Evolutionary conservation across 108 stramenopile genomes (phyloP).

Genomic region (Cyclotella atomus): DNA sequence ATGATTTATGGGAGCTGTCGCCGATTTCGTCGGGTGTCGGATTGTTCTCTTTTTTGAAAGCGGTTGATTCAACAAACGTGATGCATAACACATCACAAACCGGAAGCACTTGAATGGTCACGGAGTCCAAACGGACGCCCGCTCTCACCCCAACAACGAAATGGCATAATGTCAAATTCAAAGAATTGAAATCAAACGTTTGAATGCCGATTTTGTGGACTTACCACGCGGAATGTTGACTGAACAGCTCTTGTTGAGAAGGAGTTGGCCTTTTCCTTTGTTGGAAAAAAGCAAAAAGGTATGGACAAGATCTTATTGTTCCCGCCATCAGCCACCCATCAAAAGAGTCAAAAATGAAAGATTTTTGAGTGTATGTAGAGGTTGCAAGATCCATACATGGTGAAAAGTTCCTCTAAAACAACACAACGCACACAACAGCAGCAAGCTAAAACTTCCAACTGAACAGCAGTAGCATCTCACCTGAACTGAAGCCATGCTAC

Average conservation of each 20-base stretch:
- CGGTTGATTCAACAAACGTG: background rate
- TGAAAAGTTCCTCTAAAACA: too few species aligned
- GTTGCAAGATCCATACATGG: too few species aligned
- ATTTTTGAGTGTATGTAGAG: too few species aligned
- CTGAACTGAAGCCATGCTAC: too few species aligned
- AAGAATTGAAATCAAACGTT: too few species aligned
- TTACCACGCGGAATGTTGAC: background rate
- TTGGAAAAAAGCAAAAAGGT: background rate
- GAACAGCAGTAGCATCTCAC: too few species aligned
- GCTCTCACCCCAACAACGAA: background rate
- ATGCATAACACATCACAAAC: background rate
- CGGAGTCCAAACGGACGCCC: background rate
- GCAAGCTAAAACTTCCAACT: too few species aligned
- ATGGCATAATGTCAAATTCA: too few species aligned
- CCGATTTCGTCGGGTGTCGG: slow-evolving; percentile 2
- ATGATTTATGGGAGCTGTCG: background rate
- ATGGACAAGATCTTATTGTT: background rate
- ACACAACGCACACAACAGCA: too few species aligned
- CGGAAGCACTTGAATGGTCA: too few species aligned
- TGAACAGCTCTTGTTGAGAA: background rate
- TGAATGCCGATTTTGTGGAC: background rate
- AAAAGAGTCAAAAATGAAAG: too few species aligned
- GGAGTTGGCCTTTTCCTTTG: background rate
- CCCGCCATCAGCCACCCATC: background rate
- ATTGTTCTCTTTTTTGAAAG: background rate